These are phyloP conservation scores for Lactarius evosmus DNA, from an alignment of 768 basidiomycete genomes.

Conservation along the genomic window DNA sequence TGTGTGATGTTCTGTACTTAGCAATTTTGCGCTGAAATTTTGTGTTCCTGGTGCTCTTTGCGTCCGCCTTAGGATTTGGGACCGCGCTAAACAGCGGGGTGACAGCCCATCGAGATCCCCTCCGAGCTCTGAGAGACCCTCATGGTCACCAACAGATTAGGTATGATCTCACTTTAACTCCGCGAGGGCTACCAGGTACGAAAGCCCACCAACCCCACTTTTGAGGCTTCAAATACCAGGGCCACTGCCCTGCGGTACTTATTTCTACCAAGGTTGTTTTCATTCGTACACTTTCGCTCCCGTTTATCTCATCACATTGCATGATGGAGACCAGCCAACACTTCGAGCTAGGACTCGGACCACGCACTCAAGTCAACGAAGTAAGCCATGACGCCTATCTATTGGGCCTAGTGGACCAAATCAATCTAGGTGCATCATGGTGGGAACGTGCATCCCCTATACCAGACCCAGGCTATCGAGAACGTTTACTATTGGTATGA, in stretches of 20 bases:
- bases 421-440: conserved; percentile 17
- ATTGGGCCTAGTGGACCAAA: conserved; percentile 19
- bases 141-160: background rate
- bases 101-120: conserved; percentile 17
- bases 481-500: conserved; percentile 25
- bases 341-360: background rate
- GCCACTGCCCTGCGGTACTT: background rate
- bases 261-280: conserved; percentile 1
- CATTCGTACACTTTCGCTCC: background rate
- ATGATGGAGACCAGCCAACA: conserved; percentile 12
- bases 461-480: conserved; percentile 16
- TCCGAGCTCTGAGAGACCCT: background rate
- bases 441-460: conserved; percentile 7
- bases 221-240: conserved; percentile 21
- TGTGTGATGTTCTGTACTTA: background rate
- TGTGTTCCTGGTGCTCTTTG: conserved; percentile 17
- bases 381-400: conserved; percentile 13
- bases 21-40: conserved; percentile 1
- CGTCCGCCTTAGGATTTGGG: conserved; percentile 3
- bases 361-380: conserved; percentile 11
- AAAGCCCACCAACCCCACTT: conserved; percentile 19
- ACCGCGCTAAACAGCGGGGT: conserved; percentile 1
- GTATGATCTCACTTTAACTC: conserved; percentile 16
- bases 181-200: conserved; percentile 21
- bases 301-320: background rate